Evolutionary conservation across 768 basidiomycete species (phyloP).

Genomic region (Exsudoporus frostii): DNA sequence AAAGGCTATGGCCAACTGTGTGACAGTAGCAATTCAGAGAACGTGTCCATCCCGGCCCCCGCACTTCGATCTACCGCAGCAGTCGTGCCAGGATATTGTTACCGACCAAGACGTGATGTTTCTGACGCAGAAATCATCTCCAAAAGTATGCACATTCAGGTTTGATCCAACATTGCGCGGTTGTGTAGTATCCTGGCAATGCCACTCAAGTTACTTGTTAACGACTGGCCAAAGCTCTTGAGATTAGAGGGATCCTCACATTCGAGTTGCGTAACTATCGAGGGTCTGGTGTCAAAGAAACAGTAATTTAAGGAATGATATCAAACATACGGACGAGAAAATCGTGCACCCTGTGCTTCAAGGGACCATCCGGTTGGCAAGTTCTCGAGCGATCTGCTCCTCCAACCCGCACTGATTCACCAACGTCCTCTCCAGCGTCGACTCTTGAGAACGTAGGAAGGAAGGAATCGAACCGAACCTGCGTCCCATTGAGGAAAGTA

Average conservation of each 20-base stretch:
- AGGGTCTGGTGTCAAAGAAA: background rate
- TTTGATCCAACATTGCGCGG: too few species aligned
- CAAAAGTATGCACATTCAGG: background rate
- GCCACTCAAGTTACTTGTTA: background rate
- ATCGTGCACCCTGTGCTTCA: background rate
- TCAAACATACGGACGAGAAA: background rate
- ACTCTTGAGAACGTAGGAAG: conserved; percentile 9
- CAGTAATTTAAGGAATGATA: background rate
- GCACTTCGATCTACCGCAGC: background rate
- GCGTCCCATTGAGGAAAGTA: conserved; percentile 13
- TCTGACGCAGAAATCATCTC: background rate
- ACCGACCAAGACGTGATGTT: background rate
- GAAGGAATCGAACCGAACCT: background rate
- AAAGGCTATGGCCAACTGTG: background rate
- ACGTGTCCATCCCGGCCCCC: background rate
- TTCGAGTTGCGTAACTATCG: background rate
- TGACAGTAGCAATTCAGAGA: background rate
- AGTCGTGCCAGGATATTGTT: background rate
- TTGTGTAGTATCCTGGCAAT: background rate
- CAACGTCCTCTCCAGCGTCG: conserved; percentile 11
- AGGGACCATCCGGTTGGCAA: conserved; percentile 11
- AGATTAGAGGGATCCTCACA: background rate
- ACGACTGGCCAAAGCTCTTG: background rate
- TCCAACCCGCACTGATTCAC: conserved; percentile 22
- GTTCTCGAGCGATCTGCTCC: conserved; percentile 17